Conservation (phyloP, 306 rosid genomes). For the Luffa acutangula region DNA sequence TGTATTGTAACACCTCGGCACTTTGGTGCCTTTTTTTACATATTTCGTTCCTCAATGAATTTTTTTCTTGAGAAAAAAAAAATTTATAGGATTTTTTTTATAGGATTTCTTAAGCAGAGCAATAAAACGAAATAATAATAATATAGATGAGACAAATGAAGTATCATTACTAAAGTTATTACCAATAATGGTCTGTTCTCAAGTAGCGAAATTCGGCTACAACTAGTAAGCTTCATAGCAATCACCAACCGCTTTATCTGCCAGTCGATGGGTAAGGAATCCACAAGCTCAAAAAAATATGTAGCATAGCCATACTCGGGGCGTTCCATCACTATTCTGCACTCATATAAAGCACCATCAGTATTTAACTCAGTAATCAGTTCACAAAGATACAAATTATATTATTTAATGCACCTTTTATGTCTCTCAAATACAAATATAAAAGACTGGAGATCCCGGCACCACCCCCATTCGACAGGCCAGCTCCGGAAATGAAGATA, state of each 20-base stretch:
- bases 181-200: slow-evolving; percentile 70
- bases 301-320: slow-evolving; percentile 96
- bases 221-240: slow-evolving; percentile 66
- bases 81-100: too few species aligned
- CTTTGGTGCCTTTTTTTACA: not conserved
- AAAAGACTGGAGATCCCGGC: slow-evolving; percentile 87
- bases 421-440: slow-evolving; percentile 78
- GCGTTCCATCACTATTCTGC: slow-evolving; percentile 89
- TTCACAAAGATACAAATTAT: not conserved
- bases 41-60: not conserved
- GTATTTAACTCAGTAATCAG: not conserved
- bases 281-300: slow-evolving; percentile 78
- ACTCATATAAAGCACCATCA: slow-evolving; percentile 12
- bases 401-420: slow-evolving; percentile 50
- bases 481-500: slow-evolving; percentile 61
- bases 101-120: not conserved
- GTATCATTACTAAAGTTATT: slow-evolving; percentile 14
- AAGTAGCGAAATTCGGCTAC: slow-evolving; percentile 68
- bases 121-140: not conserved
- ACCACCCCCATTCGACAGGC: slow-evolving; percentile 99
- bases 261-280: slow-evolving; percentile 63
- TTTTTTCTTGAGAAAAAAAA: not conserved
- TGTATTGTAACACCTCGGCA: not conserved
- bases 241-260: slow-evolving; percentile 85
- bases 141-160: not conserved